A percentile compares a stretch with the other conserved stretches of the same genome.
Evolutionary conservation across 768 basidiomycete genomes (phyloP).

Genomic region (Pleurotus cornucopiae): DNA sequence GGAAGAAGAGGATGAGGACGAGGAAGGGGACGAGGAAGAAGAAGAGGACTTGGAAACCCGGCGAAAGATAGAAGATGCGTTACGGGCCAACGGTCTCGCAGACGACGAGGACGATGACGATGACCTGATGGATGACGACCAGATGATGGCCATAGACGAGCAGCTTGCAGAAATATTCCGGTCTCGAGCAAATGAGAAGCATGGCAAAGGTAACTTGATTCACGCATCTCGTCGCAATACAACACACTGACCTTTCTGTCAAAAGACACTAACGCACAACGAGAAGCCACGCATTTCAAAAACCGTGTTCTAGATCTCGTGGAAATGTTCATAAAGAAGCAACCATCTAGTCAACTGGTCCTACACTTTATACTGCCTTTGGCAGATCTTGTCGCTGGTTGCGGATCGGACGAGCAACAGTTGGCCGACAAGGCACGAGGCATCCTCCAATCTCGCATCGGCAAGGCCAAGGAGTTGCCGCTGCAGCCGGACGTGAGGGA

Average conservation of each 20-base stretch:
- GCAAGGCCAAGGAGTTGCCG: conserved; percentile 69
- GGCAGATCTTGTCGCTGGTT: conserved; percentile 65
- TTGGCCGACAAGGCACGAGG: conserved; percentile 85
- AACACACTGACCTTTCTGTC: not conserved
- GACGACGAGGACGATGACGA: conserved; percentile 52
- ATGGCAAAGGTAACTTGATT: conserved; percentile 57
- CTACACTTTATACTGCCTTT: conserved; percentile 72
- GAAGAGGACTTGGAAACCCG: conserved; percentile 62
- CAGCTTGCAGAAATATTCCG: conserved; percentile 87
- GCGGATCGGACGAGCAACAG: conserved; percentile 76
- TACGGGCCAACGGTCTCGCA: conserved; percentile 55
- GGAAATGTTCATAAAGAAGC: conserved; percentile 76
- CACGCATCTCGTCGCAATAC: too few species aligned
- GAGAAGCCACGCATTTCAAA: conserved; percentile 94
- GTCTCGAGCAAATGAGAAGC: conserved; percentile 56
- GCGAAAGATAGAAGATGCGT: conserved; percentile 59
- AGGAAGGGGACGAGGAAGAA: conserved; percentile 38
- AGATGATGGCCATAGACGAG: conserved; percentile 96
- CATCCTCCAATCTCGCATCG: conserved; percentile 69
- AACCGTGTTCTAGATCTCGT: conserved; percentile 94
- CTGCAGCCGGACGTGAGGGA: conserved; percentile 39
- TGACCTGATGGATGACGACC: conserved; percentile 90
- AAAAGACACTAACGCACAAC: conserved; percentile 63
- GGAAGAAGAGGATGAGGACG: conserved; percentile 31
- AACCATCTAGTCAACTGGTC: conserved; percentile 67